These are phyloP conservation scores for Encephalitozoon intestinalis DNA, from an alignment of 371 early-diverging fungal genomes.

Conservation along the genomic window DNA sequence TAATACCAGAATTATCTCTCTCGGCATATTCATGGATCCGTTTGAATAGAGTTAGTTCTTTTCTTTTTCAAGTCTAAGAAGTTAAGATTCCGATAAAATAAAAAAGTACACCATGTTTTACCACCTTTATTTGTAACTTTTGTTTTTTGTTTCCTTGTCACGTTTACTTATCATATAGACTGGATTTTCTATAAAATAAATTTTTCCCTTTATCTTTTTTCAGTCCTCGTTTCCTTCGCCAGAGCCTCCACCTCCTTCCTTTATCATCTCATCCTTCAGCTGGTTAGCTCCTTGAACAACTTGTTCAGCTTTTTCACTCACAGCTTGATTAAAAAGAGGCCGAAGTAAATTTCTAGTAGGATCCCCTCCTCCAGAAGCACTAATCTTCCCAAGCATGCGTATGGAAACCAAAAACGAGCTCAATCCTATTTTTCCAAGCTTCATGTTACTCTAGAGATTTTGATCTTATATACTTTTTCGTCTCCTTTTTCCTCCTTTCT, in stretches of 20 bases:
- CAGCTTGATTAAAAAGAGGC: neutral
- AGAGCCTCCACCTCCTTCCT: neutral
- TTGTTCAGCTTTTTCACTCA: neutral
- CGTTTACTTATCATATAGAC: too few species aligned
- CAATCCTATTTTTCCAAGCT: neutral
- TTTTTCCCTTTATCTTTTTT: too few species aligned
- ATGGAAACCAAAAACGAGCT: neutral
- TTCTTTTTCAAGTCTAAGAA: neutral
- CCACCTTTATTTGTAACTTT: too few species aligned
- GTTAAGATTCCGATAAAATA: neutral
- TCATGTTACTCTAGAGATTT: neutral
- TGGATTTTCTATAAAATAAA: too few species aligned
- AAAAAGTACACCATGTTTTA: too few species aligned
- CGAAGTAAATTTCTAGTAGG: neutral
- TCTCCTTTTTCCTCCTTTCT: neutral
- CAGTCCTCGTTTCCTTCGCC: neutral
- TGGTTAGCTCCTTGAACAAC: neutral
- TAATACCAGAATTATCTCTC: slow-evolving; percentile 5
- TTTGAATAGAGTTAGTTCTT: neutral
- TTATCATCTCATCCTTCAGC: neutral
- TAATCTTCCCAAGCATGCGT: neutral
- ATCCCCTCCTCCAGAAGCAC: neutral
- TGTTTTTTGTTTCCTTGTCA: too few species aligned
- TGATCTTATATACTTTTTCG: neutral
- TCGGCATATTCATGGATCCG: slow-evolving; percentile 16